Base-by-base conservation (phyloP, 75 land plant genomes). In the Picea glauca region DNA sequence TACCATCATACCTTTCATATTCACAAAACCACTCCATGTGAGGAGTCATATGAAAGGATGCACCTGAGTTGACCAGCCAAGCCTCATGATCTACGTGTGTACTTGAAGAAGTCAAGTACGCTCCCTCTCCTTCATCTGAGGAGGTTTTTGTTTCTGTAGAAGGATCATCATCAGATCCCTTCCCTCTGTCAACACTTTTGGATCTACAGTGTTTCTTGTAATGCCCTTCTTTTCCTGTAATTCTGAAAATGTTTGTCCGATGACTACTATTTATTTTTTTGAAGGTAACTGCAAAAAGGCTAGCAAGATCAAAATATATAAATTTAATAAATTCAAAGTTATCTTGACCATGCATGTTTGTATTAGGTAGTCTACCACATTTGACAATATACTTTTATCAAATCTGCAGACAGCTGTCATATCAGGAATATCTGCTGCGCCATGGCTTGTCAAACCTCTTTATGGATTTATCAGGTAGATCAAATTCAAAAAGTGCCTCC, bases 391-490 rank as follows among this genome's bases (percentile, higher is more conserved):
- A 21, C 74, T 70, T 70, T 43, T 70, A 70, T 40, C 23, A 70
- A 70, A 81, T 74, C 57, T 83, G 85, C 92, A 97, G 99, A 91
- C 98, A 85, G 99, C 99, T 32, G 82, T 97, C 66, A 82, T 97
- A 86, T 80, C 93, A 73, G 98, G 99, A 46, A 74, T 97, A 30
- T 93, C 99, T 78, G 79, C 99, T 60, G 83, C 92, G 20, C 99
- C 99, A 20, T 97, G 99, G 99, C 87, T 97, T 64, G 76, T 97
- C 74, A 97, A 97, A 81, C 99, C 98, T 46, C 86, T 97, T 3
- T 97, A 97, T 83, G 99, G 99, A 14, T 95, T 97, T 82, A 86
- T 97, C 59, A 97, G 99, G 99, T 97, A 90, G 81, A 86, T 93
- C 33, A 97, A 98, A 98, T 95, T 78, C 67, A 82, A 7, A 14